Evolutionary conservation across 306 rosid genomes (phyloP), one percentile per base, ranked within the genome.

Genomic region (Erythrophleum fordii): DNA sequence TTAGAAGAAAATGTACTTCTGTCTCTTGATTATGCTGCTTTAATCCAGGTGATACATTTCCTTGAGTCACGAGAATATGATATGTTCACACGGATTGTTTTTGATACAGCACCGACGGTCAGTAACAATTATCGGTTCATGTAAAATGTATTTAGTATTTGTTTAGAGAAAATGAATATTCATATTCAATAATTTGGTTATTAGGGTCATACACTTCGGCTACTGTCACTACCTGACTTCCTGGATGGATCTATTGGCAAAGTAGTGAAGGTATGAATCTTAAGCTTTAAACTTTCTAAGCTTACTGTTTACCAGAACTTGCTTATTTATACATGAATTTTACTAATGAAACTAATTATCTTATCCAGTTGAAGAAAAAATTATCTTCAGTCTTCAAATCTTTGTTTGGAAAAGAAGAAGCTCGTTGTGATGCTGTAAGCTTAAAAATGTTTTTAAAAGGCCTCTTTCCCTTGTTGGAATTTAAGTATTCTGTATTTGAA

Each of bases 41-140:
- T 79, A 80, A 69, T 81, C 72, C 92, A 93, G 98, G 98, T 93
- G 81, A 89, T 93, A 61, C 98, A 90, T 78, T 91, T 93, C 82
- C 92, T 93, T 29, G 97, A 93, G 77, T 82, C 92, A 61, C 87
- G 85, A 28, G 98, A 93, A 67, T 93, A 93, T 78, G 81, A 62
- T 78, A 91, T 71, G 93, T 90, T 91, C 76, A 93, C 90, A 13
- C 92, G 98, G 59, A 91, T 93, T 61, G 91, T 93, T 77, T 93
- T 93, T 75, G 97, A 93, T 84, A 93, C 98, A 49, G 97, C 98
- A 39, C 98, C 98, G 76, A 93, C 98, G 72, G 98, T 84, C 4
- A 8, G 87, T 72, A 80, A 55, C 51, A 65, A 34, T 70, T 48
- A 61, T 42, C 78, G 44, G 44, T 34, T 46, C 31, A 17, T 80